Percentiles rank a stretch among this genome's conserved stretches.
Evolutionary conservation across 2,329 filamentous ascomycete genomes (phyloP).

Genomic region (Sporothrix brunneoviolacea): DNA sequence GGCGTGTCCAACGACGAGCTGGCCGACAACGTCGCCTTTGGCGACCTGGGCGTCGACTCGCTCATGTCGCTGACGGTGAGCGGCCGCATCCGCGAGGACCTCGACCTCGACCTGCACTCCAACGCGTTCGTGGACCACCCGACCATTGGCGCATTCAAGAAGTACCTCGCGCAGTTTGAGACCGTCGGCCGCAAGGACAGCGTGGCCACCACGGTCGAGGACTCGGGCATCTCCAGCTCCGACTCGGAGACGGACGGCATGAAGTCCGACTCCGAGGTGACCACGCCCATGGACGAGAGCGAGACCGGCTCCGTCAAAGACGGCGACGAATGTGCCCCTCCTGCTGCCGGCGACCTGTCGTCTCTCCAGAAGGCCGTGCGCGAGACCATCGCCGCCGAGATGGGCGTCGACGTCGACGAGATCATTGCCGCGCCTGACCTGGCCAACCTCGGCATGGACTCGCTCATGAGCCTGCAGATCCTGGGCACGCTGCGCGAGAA

Average conservation of each 20-base stretch:
- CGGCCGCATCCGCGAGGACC: slow-evolving; percentile 50
- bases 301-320: slow-evolving; percentile 41
- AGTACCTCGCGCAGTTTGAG: slow-evolving; percentile 35
- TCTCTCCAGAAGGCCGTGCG: slow-evolving; percentile 47
- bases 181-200: slow-evolving; percentile 22
- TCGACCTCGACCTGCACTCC: slow-evolving; percentile 48
- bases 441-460: slow-evolving; percentile 53
- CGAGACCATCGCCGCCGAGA: slow-evolving; percentile 62
- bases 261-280: slow-evolving; percentile 44
- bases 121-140: slow-evolving; percentile 48
- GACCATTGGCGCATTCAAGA: slow-evolving; percentile 48
- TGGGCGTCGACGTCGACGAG: slow-evolving; percentile 63
- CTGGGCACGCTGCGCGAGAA: slow-evolving; percentile 48
- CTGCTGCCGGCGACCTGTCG: slow-evolving; percentile 32
- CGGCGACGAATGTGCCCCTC: slow-evolving; percentile 28
- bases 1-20: slow-evolving; percentile 49
- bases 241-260: slow-evolving; percentile 40
- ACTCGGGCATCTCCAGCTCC: slow-evolving; percentile 31
- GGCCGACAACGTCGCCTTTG: slow-evolving; percentile 48
- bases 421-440: slow-evolving; percentile 47
- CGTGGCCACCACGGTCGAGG: slow-evolving; percentile 19
- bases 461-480: slow-evolving; percentile 51
- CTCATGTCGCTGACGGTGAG: slow-evolving; percentile 54
- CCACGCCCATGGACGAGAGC: slow-evolving; percentile 47
- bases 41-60: slow-evolving; percentile 54